These are phyloP conservation scores for Aspergillus ochraceus DNA, from an alignment of 2,329 filamentous ascomycete species.

Conservation along the genomic window DNA sequence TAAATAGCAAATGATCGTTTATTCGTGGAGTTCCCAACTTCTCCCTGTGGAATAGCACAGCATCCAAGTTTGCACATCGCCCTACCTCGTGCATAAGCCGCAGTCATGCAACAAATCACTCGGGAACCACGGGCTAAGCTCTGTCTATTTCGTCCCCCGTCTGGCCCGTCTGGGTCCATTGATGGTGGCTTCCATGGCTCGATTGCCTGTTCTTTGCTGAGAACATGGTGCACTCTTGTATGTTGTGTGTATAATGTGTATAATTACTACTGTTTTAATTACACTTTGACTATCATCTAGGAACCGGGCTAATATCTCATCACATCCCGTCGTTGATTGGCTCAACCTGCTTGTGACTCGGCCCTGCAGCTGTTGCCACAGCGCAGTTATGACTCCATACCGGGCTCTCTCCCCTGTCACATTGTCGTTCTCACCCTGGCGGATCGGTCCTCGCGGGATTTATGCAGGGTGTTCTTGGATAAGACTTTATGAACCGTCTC, in stretches of 20 bases:
- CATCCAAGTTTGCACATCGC: not conserved
- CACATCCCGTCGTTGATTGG: not conserved
- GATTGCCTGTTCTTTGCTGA: not conserved
- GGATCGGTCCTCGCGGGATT: not conserved
- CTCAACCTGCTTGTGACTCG: not conserved
- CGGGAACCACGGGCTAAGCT: not conserved
- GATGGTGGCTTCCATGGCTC: not conserved
- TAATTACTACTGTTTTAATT: not conserved
- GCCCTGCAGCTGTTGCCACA: not conserved
- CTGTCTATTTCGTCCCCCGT: not conserved
- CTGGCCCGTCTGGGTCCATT: not conserved
- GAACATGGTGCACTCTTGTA: not conserved
- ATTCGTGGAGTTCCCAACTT: too few species aligned
- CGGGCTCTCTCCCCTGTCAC: not conserved
- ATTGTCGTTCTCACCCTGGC: not conserved
- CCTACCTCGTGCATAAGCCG: not conserved
- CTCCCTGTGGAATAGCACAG: not conserved
- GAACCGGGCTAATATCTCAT: not conserved
- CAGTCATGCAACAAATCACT: not conserved
- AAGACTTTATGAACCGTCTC: not conserved
- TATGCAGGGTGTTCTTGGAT: not conserved
- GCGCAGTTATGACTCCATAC: not conserved
- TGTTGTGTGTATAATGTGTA: not conserved
- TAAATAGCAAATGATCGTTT: too few species aligned
- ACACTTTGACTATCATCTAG: not conserved